A percentile compares a stretch with the other conserved stretches of the same genome.
phyloP scores from a whole-genome alignment of 129 eudicot genomes.

The Saposhnikovia divaricata region DNA sequence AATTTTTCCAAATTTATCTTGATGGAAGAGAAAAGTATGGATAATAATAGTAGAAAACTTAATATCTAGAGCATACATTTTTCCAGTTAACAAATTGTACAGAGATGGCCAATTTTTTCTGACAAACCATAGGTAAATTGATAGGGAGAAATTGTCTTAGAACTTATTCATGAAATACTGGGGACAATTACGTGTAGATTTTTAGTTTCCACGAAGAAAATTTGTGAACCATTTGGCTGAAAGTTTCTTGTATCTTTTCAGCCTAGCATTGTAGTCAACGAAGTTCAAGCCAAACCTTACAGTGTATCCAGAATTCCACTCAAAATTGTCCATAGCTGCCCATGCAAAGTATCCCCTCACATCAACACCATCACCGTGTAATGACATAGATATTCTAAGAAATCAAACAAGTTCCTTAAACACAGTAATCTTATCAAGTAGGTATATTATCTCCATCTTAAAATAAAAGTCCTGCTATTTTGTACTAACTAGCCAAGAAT shows the following conservation, averaged over 20 bases:
- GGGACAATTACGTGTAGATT: not conserved
- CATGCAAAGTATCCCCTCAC: no score
- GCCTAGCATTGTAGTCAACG: slow-evolving; percentile 35
- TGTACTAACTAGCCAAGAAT: not conserved
- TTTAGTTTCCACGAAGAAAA: slow-evolving; percentile 22
- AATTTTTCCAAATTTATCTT: not conserved
- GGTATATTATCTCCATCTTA: not conserved
- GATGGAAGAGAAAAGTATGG: not conserved
- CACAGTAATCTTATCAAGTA: not conserved
- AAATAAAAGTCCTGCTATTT: not conserved
- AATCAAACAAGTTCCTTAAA: slow-evolving; percentile 10
- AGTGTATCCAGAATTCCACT: no score
- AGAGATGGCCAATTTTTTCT: not conserved
- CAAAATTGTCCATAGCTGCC: no score
- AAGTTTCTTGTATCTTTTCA: slow-evolving; percentile 47
- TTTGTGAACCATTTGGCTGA: slow-evolving; percentile 49
- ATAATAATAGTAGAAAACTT: not conserved
- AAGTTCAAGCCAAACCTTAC: slow-evolving; percentile 49
- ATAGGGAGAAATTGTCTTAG: not conserved
- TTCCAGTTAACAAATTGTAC: not conserved
- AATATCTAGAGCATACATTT: not conserved
- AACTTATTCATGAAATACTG: not conserved
- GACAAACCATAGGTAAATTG: not conserved
- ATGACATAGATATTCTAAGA: no score
- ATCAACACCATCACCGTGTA: no score